A percentile compares a stretch with the other conserved stretches of the same genome.
These are phyloP conservation scores for Schwanniomyces etchellsii DNA, from an alignment of 1,139 yeast genomes.

Conservation along the genomic window DNA sequence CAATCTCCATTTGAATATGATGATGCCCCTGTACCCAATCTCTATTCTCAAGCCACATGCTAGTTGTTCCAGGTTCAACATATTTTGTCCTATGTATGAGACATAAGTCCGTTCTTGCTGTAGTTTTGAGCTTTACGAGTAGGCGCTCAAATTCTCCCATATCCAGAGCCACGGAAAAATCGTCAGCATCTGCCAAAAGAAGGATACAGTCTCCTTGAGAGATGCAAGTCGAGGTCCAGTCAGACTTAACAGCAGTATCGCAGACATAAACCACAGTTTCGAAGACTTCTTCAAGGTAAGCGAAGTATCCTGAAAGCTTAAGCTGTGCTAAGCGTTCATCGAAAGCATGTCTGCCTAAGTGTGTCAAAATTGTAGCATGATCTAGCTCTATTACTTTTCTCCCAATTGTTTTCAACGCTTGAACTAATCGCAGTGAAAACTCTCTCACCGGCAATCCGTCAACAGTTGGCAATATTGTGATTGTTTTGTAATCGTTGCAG, in stretches of 20 bases:
- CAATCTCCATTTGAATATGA: constrained; percentile 64
- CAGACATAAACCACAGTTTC: constrained; percentile 85
- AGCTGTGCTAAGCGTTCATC: constrained; percentile 74
- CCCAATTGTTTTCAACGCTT: constrained; percentile 68
- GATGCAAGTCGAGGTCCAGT: constrained; percentile 91
- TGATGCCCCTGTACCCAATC: constrained; percentile 93
- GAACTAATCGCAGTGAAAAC: constrained; percentile 69
- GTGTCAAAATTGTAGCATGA: constrained; percentile 73
- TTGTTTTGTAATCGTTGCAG: constrained; percentile 64
- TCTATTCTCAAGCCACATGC: constrained; percentile 76
- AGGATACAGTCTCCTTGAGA: constrained; percentile 91
- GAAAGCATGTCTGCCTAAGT: constrained; percentile 89
- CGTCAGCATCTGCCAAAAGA: constrained; percentile 62
- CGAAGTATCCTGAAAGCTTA: constrained; percentile 82
- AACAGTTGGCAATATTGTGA: constrained; percentile 77
- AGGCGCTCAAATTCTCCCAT: constrained; percentile 84
- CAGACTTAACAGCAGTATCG: constrained; percentile 75
- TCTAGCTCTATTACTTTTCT: constrained; percentile 72
- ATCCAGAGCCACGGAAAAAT: constrained; percentile 56
- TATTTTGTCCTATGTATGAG: constrained; percentile 76
- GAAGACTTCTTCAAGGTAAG: constrained; percentile 84
- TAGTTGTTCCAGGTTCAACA: constrained; percentile 82
- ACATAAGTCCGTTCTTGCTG: constrained; percentile 85
- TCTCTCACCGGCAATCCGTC: constrained; percentile 78
- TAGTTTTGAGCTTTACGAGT: constrained; percentile 68